phyloP scores from a whole-genome alignment of 1,139 yeast genomes.

The Meyerozyma smithsonii region DNA sequence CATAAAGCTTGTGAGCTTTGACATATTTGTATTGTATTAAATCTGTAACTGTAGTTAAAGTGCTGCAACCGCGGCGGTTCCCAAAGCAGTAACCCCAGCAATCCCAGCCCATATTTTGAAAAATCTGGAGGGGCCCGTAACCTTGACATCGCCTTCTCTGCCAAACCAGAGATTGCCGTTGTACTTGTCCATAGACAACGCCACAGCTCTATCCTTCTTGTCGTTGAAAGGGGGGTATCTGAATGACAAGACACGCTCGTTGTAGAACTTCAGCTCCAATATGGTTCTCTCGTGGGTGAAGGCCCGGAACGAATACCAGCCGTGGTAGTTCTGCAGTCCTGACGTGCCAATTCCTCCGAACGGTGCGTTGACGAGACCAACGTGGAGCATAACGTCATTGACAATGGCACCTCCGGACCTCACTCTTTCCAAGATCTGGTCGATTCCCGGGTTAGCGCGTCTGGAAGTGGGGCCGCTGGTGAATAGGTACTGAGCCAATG shows the following conservation, averaged over 20 bases:
- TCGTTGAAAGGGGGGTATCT: conserved; percentile 67
- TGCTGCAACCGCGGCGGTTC: neutral
- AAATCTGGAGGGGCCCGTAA: conserved; percentile 30
- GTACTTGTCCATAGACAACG: conserved; percentile 22
- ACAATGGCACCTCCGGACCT: conserved; percentile 73
- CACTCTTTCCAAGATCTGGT: conserved; percentile 46
- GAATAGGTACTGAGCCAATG: conserved; percentile 78
- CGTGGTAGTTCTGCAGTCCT: conserved; percentile 82
- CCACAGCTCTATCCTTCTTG: conserved; percentile 27
- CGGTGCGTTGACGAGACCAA: conserved; percentile 67
- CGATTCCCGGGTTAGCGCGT: conserved; percentile 42
- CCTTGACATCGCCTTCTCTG: conserved; percentile 30
- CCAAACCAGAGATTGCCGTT: conserved; percentile 35
- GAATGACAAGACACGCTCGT: conserved; percentile 50
- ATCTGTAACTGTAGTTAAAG: too few species aligned
- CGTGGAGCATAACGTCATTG: conserved; percentile 74
- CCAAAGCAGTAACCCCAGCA: conserved; percentile 26
- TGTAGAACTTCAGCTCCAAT: conserved; percentile 63
- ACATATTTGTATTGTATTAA: too few species aligned
- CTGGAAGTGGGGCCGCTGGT: conserved; percentile 41
- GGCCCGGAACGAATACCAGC: conserved; percentile 62
- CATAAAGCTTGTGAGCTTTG: too few species aligned
- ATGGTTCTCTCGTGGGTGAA: conserved; percentile 77
- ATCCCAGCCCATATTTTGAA: conserved; percentile 31
- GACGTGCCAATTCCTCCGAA: conserved; percentile 91